Evolutionary conservation across 2,329 filamentous ascomycete species (phyloP), one percentile per base, ranked within the genome.

Genomic region (Paraphoma chrysanthemicola): DNA sequence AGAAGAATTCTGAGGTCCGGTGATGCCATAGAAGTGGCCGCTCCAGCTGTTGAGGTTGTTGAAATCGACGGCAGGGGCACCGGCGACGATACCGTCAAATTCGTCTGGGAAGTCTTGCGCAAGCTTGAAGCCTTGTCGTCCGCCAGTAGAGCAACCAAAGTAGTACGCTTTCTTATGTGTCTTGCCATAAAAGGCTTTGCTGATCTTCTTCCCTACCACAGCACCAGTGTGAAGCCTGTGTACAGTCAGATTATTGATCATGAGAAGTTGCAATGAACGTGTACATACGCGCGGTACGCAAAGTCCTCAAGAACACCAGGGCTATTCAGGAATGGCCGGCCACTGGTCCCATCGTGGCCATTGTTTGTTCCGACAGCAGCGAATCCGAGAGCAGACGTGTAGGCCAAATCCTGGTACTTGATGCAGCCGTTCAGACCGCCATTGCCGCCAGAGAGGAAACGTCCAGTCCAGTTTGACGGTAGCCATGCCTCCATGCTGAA

Each of bases 301-400:
- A 82, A 84, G 57, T 84, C 82, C 36, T 77, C 73, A 1, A 84
- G 62, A 8, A 82, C 74, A 16, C 81, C 80, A 0, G 77, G 67
- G 18, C 82, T 80, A 16, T 79, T 72, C 48, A 80, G 78, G 59
- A 84, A 84, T 0, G 80, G 72, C 23, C 68, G 52, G n/a, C 82
- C 82, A 3, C 74, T 77, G 5, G 73, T 77, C 8, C 79, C 79
- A 50, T 80, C 77, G 53, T 81, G 78, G 1, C 79, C 78, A 28
- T 76, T 79, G 62, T 81, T 80, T 2, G 74, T 75, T 10, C 74
- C 75, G 5, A 79, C 76, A 11, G 73, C 66, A 0, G 78, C 74
- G 48, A 80, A 80, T 1, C 78, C 78, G 30, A 76, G 64, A 9
- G 62, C 62, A 12, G 72, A 60, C 5, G 72, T 69, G 55, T 80